Evolutionary conservation across 495 filamentous ascomycete species (phyloP).

Genomic region (Xylaria acuta): DNA sequence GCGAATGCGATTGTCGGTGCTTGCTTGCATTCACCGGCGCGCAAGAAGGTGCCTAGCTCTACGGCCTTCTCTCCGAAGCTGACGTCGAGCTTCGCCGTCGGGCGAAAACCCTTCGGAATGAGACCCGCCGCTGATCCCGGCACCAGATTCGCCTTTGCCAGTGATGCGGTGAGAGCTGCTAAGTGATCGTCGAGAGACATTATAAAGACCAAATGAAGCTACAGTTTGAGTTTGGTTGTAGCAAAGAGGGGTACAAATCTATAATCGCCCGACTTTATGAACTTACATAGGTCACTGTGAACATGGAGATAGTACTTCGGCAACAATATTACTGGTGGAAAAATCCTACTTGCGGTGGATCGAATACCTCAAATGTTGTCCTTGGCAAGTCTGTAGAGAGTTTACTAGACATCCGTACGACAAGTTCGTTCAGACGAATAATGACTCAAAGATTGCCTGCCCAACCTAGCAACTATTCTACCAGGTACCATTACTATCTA

Average conservation of each 20-base stretch:
- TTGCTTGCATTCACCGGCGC: conserved; percentile 31
- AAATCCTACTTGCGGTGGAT: conserved; percentile 12
- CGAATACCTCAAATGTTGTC: background rate
- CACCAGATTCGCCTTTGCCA: conserved; percentile 30
- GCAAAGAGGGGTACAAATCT: background rate
- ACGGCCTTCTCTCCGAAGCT: conserved; percentile 30
- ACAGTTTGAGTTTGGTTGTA: background rate
- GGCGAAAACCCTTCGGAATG: conserved; percentile 34
- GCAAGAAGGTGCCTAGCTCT: conserved; percentile 35
- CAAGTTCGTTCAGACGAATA: background rate
- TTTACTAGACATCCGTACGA: background rate
- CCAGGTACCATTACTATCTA: background rate
- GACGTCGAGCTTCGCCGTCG: conserved; percentile 31
- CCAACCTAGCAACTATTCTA: background rate
- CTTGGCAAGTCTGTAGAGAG: conserved; percentile 8
- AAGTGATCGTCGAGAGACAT: conserved; percentile 24
- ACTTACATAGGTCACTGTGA: background rate
- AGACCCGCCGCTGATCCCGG: conserved; percentile 34
- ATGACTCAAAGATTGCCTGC: background rate
- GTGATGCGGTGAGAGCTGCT: conserved; percentile 27
- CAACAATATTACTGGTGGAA: conserved; percentile 25
- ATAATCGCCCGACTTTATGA: background rate
- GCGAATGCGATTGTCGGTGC: conserved; percentile 32
- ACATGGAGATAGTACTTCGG: background rate
- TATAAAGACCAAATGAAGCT: background rate